Conservation (phyloP, 257 asterid species). For the Coffea eugenioides region DNA sequence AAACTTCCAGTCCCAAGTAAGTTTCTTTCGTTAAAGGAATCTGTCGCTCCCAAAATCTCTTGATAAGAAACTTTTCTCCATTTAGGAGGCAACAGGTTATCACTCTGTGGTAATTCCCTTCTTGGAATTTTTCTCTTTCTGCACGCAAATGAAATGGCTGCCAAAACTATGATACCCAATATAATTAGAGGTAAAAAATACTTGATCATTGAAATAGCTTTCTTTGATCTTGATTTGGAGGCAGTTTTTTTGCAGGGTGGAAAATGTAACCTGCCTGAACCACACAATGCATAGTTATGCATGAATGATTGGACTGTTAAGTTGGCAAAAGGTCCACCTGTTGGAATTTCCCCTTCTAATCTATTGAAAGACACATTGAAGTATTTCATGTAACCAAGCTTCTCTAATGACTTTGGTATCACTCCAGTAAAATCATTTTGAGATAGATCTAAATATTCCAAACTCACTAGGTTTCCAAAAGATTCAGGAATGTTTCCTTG, state of each 20-base stretch:
- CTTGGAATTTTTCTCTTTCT: not conserved
- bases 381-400: constrained; percentile 23
- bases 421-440: constrained; percentile 34
- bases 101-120: not conserved
- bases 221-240: not conserved
- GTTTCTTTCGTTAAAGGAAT: constrained; percentile 36
- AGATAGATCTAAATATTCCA: constrained; percentile 49
- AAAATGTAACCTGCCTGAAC: constrained; percentile 27
- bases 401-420: constrained; percentile 43
- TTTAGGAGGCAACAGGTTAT: constrained; percentile 1
- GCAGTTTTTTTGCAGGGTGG: constrained; percentile 29
- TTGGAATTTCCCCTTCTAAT: constrained; percentile 25
- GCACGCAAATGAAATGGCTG: not conserved
- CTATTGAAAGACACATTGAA: constrained; percentile 40
- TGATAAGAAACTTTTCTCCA: constrained; percentile 38
- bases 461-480: constrained; percentile 33
- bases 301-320: constrained; percentile 40
- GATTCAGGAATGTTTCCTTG: constrained; percentile 43
- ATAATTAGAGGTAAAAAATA: constrained; percentile 11
- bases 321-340: constrained; percentile 42
- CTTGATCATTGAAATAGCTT: not conserved
- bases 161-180: not conserved
- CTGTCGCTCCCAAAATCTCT: constrained; percentile 38
- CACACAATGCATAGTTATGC: constrained; percentile 39
- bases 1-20: constrained; percentile 51